A percentile compares a stretch with the other conserved stretches of the same genome.
phyloP scores from a whole-genome alignment of 805 yeast species.

The Pichia thaimueangensis region DNA sequence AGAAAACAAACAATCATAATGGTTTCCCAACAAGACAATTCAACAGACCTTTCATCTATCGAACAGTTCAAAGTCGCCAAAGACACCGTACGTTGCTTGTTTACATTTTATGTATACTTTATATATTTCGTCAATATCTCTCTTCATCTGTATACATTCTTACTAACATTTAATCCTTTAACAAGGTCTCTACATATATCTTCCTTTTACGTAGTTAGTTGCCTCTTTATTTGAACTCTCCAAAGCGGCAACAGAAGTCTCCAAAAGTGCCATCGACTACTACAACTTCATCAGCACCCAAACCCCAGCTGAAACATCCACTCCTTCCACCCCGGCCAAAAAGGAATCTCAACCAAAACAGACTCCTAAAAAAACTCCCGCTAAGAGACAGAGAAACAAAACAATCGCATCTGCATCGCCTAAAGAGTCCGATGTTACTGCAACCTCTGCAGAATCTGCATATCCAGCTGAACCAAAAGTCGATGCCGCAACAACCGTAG shows the following conservation, averaged over 20 bases:
- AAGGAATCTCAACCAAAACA: not conserved
- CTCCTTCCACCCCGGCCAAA: not conserved
- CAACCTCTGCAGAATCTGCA: constrained; percentile 1
- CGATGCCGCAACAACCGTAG: too few relatives aligned
- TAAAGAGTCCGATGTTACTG: too few relatives aligned
- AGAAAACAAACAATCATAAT: not conserved
- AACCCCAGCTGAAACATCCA: constrained; percentile 8
- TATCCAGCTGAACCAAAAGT: not conserved
- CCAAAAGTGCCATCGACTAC: constrained; percentile 72
- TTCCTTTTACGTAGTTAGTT: constrained; percentile 37
- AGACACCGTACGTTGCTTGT: constrained; percentile 14
- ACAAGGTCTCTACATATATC: not conserved
- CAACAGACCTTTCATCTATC: too few relatives aligned
- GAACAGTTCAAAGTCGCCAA: constrained; percentile 27
- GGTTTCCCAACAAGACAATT: too few relatives aligned
- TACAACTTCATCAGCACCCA: constrained; percentile 40
- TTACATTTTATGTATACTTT: not conserved
- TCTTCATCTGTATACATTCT: too few relatives aligned
- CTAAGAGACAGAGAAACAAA: not conserved
- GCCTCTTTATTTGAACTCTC: constrained; percentile 76
- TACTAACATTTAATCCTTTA: not conserved
- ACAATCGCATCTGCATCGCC: not conserved
- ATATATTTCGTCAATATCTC: too few relatives aligned
- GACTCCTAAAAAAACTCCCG: not conserved
- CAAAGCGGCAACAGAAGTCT: constrained; percentile 81